These are phyloP conservation scores for Kazachstania sp. DNA, from an alignment of 1,139 yeast species.

Conservation along the genomic window DNA sequence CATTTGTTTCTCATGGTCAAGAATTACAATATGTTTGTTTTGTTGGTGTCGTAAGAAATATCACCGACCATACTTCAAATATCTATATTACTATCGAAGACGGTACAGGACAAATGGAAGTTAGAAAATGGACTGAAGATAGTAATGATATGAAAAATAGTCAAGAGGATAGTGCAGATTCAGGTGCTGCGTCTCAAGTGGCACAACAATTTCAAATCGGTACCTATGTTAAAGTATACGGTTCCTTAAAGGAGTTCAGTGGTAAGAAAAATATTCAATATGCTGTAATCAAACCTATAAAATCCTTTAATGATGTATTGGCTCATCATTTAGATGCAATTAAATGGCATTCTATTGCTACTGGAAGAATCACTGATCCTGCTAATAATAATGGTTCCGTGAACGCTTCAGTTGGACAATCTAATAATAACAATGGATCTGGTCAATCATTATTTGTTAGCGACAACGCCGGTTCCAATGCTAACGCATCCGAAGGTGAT, in stretches of 20 bases:
- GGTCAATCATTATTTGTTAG: constrained; percentile 21
- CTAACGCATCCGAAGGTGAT: constrained; percentile 19
- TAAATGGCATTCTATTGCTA: constrained; percentile 45
- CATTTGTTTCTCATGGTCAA: constrained; percentile 57
- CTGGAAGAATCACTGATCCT: constrained; percentile 21
- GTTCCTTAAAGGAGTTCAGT: constrained; percentile 63
- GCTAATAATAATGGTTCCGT: constrained; percentile 2
- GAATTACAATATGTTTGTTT: constrained; percentile 53
- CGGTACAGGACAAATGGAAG: constrained; percentile 71
- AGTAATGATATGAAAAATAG: constrained; percentile 32
- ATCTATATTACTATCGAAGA: constrained; percentile 62
- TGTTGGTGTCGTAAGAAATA: constrained; percentile 57
- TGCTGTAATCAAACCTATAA: constrained; percentile 50
- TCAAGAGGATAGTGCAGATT: constrained; percentile 26
- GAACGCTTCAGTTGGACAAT: constrained; percentile 8
- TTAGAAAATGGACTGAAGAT: constrained; percentile 63
- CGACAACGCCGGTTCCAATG: background rate
- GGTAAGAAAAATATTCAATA: constrained; percentile 60
- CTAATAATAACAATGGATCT: constrained; percentile 10
- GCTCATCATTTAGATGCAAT: constrained; percentile 73
- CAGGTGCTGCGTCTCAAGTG: constrained; percentile 29
- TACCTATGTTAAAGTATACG: constrained; percentile 61
- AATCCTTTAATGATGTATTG: constrained; percentile 65
- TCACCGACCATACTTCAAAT: constrained; percentile 46
- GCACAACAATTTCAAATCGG: constrained; percentile 33